These are phyloP conservation scores for Carex pumila DNA, from an alignment of 176 grass and related monocot genomes.

Conservation along the genomic window DNA sequence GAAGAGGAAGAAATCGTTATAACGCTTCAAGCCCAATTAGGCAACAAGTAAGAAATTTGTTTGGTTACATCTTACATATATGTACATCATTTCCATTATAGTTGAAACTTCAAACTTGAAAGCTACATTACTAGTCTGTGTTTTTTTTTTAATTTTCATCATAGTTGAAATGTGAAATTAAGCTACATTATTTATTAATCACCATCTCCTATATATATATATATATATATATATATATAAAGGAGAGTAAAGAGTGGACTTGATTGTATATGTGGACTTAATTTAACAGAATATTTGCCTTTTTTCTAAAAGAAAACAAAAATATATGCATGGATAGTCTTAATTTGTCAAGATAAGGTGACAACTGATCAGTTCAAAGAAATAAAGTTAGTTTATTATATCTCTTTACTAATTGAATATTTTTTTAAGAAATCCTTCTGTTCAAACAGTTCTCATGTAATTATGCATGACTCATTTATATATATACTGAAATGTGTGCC, in stretches of 20 bases:
- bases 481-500: neutral
- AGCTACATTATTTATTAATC: neutral
- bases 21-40: slow-evolving; percentile 60
- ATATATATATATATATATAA: too few relatives aligned
- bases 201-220: neutral
- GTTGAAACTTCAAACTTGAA: neutral
- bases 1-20: slow-evolving; percentile 65
- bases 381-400: neutral
- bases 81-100: neutral
- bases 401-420: neutral
- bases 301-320: neutral
- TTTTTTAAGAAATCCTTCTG: neutral
- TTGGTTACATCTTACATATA: neutral
- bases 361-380: neutral
- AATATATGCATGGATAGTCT: neutral
- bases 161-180: too few relatives aligned
- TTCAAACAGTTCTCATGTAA: neutral
- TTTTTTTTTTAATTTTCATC: neutral
- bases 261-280: neutral
- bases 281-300: neutral
- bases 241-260: neutral
- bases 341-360: slow-evolving; percentile 7
- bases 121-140: neutral
- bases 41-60: slow-evolving; percentile 59
- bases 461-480: neutral